Conservation (phyloP, 495 filamentous ascomycete species). For the Tuber umbilicatum region DNA sequence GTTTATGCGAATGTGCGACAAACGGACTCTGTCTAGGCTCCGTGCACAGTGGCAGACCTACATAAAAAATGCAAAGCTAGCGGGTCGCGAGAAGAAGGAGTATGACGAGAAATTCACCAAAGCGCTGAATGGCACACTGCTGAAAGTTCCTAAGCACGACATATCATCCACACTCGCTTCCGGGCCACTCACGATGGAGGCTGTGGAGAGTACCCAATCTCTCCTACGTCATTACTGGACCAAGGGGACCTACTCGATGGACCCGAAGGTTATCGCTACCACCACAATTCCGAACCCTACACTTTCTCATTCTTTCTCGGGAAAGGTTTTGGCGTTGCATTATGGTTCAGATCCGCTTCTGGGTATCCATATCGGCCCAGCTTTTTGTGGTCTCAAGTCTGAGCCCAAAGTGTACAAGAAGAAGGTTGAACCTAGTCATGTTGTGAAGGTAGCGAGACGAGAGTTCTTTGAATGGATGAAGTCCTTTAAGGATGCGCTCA, state of each 20-base stretch:
- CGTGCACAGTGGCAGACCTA: conserved; percentile 28
- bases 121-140: conserved; percentile 8
- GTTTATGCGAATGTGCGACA: conserved; percentile 39
- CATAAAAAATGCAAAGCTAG: conserved; percentile 16
- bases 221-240: conserved; percentile 27
- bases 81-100: conserved; percentile 13
- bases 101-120: conserved; percentile 20
- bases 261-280: conserved; percentile 12
- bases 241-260: conserved; percentile 23
- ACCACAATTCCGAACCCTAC: conserved; percentile 44
- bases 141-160: background rate
- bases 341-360: conserved; percentile 47
- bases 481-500: conserved; percentile 33
- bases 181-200: conserved; percentile 27
- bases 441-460: conserved; percentile 18
- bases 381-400: conserved; percentile 21
- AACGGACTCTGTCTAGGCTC: conserved; percentile 37
- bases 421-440: conserved; percentile 8
- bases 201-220: background rate
- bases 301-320: conserved; percentile 32
- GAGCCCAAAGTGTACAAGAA: background rate
- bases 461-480: conserved; percentile 43
- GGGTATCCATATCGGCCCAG: conserved; percentile 44
- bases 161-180: conserved; percentile 22
- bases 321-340: conserved; percentile 41